Evolutionary conservation across 495 filamentous ascomycete species (phyloP).

Genomic region (Filosporella fistucella): DNA sequence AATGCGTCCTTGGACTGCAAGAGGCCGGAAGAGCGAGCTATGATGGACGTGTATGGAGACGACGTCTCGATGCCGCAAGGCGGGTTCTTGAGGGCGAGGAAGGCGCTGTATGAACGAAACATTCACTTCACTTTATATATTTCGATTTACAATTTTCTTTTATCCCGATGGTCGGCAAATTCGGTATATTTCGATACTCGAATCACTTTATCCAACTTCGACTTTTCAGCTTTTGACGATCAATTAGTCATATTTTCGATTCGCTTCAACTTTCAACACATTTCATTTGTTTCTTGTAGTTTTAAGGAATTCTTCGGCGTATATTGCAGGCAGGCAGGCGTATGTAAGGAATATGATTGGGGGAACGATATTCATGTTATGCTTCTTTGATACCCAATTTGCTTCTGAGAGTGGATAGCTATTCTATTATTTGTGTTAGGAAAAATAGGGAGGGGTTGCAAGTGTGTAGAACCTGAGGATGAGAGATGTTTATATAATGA

Average conservation of each 20-base stretch:
- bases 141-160: neutral
- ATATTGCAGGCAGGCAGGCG: neutral
- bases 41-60: slow-evolving; percentile 57
- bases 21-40: slow-evolving; percentile 53
- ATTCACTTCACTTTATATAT: neutral
- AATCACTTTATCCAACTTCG: no score
- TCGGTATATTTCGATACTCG: no score
- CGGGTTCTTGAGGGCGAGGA: slow-evolving; percentile 62
- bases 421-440: no score
- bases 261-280: no score
- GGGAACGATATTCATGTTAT: neutral
- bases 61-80: slow-evolving; percentile 69
- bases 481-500: no score
- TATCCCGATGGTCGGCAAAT: slow-evolving; percentile 5
- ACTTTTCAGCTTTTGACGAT: no score
- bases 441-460: no score
- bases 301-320: neutral
- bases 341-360: neutral
- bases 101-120: slow-evolving; percentile 11
- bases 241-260: no score
- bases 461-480: no score
- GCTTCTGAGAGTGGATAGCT: slow-evolving; percentile 3
- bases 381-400: slow-evolving; percentile 19
- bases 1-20: slow-evolving; percentile 65
- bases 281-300: no score